phyloP scores from a whole-genome alignment of 192 early-diverging fungal species.

The Linnemannia zychae region DNA sequence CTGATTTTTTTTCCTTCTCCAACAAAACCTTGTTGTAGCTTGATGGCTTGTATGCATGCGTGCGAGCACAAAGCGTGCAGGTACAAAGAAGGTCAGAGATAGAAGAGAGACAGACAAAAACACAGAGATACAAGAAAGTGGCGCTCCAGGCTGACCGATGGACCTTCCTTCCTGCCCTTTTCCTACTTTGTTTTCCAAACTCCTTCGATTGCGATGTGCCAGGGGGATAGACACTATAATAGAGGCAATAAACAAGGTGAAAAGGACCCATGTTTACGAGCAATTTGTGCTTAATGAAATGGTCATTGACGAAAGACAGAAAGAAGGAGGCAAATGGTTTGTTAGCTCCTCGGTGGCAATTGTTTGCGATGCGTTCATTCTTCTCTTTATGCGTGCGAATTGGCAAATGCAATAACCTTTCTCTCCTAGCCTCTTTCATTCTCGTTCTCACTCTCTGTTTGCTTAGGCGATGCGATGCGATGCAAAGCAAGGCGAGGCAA shows the following conservation, averaged over 20 bases:
- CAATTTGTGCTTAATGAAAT: no score
- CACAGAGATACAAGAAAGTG: background rate
- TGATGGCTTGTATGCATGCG: background rate
- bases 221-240: background rate
- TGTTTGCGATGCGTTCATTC: conserved; percentile 1
- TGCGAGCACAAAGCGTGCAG: background rate
- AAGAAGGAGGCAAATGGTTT: background rate
- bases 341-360: no score
- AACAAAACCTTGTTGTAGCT: background rate
- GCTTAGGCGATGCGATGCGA: conserved; percentile 8
- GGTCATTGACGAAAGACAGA: background rate
- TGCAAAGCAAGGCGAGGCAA: background rate
- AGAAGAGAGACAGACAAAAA: background rate
- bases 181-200: background rate
- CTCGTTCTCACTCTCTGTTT: background rate
- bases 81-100: background rate
- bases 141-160: conserved; percentile 1
- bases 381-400: no score
- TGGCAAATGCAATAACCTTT: no score
- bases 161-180: background rate
- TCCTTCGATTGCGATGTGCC: background rate
- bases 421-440: background rate
- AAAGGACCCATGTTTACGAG: background rate
- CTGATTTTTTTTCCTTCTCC: background rate
- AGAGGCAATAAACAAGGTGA: background rate